phyloP scores from a whole-genome alignment of 352 stramenopile species.

The Phytophthora cactorum region DNA sequence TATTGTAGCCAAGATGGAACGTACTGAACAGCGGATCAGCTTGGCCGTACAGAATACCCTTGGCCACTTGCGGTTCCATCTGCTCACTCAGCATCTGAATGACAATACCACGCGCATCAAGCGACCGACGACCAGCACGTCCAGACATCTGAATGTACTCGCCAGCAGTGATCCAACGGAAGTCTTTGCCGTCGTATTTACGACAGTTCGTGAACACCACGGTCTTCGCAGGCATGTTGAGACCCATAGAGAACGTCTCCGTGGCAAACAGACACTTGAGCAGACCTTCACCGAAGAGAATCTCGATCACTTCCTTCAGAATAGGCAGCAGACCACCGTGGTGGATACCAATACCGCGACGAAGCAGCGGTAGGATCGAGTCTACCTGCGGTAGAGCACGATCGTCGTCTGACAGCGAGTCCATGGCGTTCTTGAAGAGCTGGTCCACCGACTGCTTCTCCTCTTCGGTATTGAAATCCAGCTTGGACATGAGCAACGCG shows the following conservation, averaged over 20 bases:
- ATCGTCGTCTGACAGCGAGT: slow-evolving; percentile 97
- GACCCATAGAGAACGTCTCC: slow-evolving; percentile 97
- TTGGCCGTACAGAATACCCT: slow-evolving; percentile 92
- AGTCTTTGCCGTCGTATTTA: slow-evolving; percentile 97
- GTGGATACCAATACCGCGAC: slow-evolving; percentile 99
- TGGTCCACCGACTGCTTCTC: slow-evolving; percentile 98
- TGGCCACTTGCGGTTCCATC: slow-evolving; percentile 98
- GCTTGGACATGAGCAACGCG: slow-evolving; percentile 92
- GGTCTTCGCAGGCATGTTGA: slow-evolving; percentile 99
- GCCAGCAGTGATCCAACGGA: slow-evolving; percentile 96
- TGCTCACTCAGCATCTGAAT: slow-evolving; percentile 99
- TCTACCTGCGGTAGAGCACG: slow-evolving; percentile 97
- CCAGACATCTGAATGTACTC: slow-evolving; percentile 97
- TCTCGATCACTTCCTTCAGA: slow-evolving; percentile 98
- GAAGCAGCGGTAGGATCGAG: slow-evolving; percentile 96
- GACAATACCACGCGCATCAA: slow-evolving; percentile 98
- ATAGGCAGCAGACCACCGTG: slow-evolving; percentile 99
- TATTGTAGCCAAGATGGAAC: slow-evolving; percentile 99
- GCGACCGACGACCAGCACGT: slow-evolving; percentile 96
- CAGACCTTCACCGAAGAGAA: slow-evolving; percentile 94
- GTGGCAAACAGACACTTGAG: slow-evolving; percentile 99
- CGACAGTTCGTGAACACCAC: slow-evolving; percentile 98
- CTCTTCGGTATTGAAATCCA: slow-evolving; percentile 98
- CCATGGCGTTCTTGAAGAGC: slow-evolving; percentile 98
- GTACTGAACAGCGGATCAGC: slow-evolving; percentile 73